These are phyloP conservation scores for Lenwebbia sp. DNA, from an alignment of 345 rosid genomes.

Conservation along the genomic window DNA sequence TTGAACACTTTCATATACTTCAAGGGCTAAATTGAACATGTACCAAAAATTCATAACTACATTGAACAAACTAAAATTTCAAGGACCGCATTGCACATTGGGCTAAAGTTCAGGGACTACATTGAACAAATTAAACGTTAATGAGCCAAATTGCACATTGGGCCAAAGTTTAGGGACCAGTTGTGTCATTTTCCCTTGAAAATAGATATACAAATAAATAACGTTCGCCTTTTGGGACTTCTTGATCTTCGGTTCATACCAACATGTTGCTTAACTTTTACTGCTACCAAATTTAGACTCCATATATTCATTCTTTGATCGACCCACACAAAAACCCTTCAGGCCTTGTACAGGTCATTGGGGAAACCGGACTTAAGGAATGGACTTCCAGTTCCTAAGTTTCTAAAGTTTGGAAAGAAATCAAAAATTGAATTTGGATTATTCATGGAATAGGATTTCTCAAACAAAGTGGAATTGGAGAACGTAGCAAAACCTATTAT, in stretches of 20 bases:
- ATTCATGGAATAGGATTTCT: background rate
- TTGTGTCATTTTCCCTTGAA: too few relatives aligned
- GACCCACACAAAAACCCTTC: background rate
- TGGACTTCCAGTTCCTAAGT: background rate
- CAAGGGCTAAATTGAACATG: too few relatives aligned
- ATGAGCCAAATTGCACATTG: too few relatives aligned
- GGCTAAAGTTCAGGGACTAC: too few relatives aligned
- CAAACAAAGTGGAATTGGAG: background rate
- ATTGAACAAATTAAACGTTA: too few relatives aligned
- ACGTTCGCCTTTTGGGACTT: background rate
- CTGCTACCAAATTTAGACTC: background rate
- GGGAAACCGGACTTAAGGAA: background rate
- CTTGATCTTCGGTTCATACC: background rate
- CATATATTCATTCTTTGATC: background rate
- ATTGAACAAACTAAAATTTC: too few relatives aligned
- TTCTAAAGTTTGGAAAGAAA: background rate
- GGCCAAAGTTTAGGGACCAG: too few relatives aligned
- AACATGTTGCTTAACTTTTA: background rate
- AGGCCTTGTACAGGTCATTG: background rate
- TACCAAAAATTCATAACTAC: too few relatives aligned
- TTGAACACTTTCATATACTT: too few relatives aligned
- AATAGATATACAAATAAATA: background rate
- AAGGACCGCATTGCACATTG: too few relatives aligned
- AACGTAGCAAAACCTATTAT: background rate
- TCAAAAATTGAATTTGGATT: background rate